Evolutionary conservation across 1,139 yeast species (phyloP).

Genomic region (Scheffersomyces lignicola): DNA sequence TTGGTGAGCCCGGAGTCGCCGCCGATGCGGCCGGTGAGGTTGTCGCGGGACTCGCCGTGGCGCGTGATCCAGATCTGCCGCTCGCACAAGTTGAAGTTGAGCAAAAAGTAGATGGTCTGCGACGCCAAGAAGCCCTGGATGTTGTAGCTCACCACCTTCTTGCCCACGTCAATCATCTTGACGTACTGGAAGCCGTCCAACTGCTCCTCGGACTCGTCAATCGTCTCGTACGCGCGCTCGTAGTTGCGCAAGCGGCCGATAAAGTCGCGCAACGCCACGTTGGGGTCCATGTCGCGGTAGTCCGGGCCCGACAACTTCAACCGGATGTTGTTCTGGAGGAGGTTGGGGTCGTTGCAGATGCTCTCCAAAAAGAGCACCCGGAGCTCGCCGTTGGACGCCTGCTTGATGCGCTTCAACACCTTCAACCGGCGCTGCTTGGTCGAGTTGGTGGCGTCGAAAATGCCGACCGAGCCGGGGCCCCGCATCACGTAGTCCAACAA

Average conservation of each 20-base stretch:
- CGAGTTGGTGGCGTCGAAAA: slow-evolving; percentile 93
- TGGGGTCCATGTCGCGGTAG: slow-evolving; percentile 82
- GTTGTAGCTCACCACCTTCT: slow-evolving; percentile 87
- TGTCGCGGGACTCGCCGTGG: slow-evolving; percentile 90
- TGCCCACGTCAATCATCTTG: slow-evolving; percentile 94
- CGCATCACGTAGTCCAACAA: slow-evolving; percentile 75
- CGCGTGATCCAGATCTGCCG: slow-evolving; percentile 95
- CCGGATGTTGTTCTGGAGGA: slow-evolving; percentile 79
- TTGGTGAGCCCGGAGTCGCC: slow-evolving; percentile 83
- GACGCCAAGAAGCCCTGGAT: slow-evolving; percentile 92
- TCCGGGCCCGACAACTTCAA: slow-evolving; percentile 93
- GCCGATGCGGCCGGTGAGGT: slow-evolving; percentile 81
- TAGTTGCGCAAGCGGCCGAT: slow-evolving; percentile 79
- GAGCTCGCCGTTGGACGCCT: slow-evolving; percentile 69
- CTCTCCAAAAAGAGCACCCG: slow-evolving; percentile 86
- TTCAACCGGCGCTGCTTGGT: slow-evolving; percentile 70
- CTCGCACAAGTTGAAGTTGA: slow-evolving; percentile 87
- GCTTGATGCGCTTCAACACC: slow-evolving; percentile 68
- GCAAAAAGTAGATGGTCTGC: slow-evolving; percentile 84
- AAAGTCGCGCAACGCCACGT: slow-evolving; percentile 76
- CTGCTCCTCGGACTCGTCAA: slow-evolving; percentile 72
- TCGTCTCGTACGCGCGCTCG: slow-evolving; percentile 87
- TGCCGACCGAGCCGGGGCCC: slow-evolving; percentile 90
- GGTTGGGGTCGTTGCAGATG: slow-evolving; percentile 74
- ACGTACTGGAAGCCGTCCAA: slow-evolving; percentile 74